Conservation (phyloP, 768 basidiomycete genomes). For the Leccinum broughii region DNA sequence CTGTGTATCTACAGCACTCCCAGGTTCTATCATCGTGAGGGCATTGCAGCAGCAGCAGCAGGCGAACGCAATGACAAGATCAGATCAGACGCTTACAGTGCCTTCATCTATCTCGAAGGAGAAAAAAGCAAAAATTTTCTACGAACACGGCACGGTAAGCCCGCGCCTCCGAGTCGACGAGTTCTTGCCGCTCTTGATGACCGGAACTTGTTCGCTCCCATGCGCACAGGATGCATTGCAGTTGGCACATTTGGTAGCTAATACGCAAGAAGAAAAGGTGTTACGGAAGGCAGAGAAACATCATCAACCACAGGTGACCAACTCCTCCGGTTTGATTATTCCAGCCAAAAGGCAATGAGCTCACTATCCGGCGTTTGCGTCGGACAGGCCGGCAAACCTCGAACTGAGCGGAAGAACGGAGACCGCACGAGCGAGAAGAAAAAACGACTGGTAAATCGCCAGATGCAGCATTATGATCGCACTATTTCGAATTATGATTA, state of each 20-base stretch:
- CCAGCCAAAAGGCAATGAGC: constrained; percentile 19
- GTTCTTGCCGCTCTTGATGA: constrained; percentile 21
- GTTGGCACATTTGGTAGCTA: constrained; percentile 49
- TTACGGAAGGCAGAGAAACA: constrained; percentile 41
- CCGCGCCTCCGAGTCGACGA: constrained; percentile 13
- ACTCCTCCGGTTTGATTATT: constrained; percentile 6
- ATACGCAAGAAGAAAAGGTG: constrained; percentile 45
- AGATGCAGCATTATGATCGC: constrained; percentile 9
- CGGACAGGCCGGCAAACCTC: constrained; percentile 30
- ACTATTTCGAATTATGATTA: constrained; percentile 11
- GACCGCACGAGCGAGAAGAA: constrained; percentile 32
- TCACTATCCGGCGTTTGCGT: constrained; percentile 14
- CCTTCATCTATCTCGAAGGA: constrained; percentile 25
- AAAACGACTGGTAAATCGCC: constrained; percentile 40
- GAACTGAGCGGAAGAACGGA: constrained; percentile 28
- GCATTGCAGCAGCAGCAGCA: constrained; percentile 7
- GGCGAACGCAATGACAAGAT: constrained; percentile 27
- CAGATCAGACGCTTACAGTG: constrained; percentile 23
- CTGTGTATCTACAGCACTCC: constrained; percentile 4
- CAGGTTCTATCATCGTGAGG: constrained; percentile 21
- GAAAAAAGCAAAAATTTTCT: constrained; percentile 30
- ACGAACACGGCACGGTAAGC: constrained; percentile 36
- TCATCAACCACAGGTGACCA: constrained; percentile 40
- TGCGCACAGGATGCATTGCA: constrained; percentile 44
- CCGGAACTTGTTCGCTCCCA: constrained; percentile 18